Evolutionary conservation across 352 stramenopile genomes (phyloP), one percentile per base, ranked within the genome.

Genomic region (Pythium folliculosum): DNA sequence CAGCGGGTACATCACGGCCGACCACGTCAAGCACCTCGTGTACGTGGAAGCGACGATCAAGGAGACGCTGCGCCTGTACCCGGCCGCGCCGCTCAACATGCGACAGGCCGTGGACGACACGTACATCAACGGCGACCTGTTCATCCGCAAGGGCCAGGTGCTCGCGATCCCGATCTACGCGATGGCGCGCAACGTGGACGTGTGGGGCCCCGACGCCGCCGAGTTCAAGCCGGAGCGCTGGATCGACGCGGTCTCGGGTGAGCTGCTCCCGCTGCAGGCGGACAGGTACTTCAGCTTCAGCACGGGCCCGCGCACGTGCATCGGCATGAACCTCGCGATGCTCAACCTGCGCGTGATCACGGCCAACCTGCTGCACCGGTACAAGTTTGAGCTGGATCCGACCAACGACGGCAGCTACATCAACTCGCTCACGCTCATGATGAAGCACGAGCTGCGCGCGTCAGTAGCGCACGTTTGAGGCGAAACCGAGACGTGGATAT

Each of bases 181-280:
- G 10, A 80, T 88, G 61, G 75, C 60, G 5, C 62, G 77, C 17
- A 65, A 70, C 7, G 47, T 54, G 23, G 49, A 50, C 6, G 32
- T 84, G 19, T 92, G 86, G 82, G 80, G 79, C 43, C 38, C 62
- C 14, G 81, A 93, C 43, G 80, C 80, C 1, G 7, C 59, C 60
- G 17, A 89, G 68, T 91, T 86, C 63, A 84, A 83, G 19, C 43
- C 84, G 84, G 81, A 91, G 49, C 82, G 86, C 21, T 93, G 81
- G 80, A 70, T 93, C n/a, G 78, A 91, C 10, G 35, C 63, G 27
- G 52, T 61, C 2, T 78, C 69, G 0, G 71, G 74, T 3, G 77
- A 76, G 22, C 55, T 82, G 14, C 57, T 60, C 10, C 53, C 58
- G 19, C 54, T 68, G 21, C 60, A 59, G 23, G 38, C 61, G 0